Conservation (phyloP, 139 green algal species). For the Pleodorina starrii region DNA sequence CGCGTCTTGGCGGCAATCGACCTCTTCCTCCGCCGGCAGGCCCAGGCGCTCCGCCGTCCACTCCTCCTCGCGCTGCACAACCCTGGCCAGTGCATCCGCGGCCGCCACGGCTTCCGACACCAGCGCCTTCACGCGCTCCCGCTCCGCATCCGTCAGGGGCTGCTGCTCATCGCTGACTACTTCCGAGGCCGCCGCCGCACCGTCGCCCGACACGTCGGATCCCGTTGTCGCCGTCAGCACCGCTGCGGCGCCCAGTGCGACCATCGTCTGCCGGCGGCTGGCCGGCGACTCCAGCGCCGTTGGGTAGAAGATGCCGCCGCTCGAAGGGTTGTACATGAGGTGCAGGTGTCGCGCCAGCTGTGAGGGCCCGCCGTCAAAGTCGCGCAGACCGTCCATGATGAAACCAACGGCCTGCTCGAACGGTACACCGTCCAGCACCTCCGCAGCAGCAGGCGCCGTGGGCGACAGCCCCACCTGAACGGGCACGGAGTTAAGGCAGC, state of each 20-base stretch:
- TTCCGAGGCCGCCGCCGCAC: not conserved
- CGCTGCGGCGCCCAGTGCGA: not conserved
- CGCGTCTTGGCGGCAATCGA: not conserved
- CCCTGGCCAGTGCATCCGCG: not conserved
- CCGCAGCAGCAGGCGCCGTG: not conserved
- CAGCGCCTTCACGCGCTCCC: not conserved
- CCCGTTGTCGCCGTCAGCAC: not conserved
- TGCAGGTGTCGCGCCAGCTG: conserved; percentile 37
- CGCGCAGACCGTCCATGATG: conserved; percentile 23
- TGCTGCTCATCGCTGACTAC: not conserved
- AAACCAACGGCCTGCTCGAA: conserved; percentile 45
- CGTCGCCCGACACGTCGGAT: not conserved
- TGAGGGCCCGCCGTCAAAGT: conserved; percentile 31
- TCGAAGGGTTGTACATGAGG: conserved; percentile 32
- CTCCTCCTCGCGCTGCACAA: not conserved
- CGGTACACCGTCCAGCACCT: conserved; percentile 39
- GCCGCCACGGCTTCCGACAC: conserved; percentile 20
- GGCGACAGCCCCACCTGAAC: not conserved
- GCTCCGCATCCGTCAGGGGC: not conserved
- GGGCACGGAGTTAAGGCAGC: too few relatives aligned
- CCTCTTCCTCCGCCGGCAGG: not conserved
- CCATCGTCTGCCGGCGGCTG: not conserved
- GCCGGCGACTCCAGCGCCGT: not conserved
- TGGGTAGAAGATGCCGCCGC: conserved; percentile 5
- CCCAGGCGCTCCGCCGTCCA: not conserved